Evolutionary conservation across 352 stramenopile species (phyloP).

Genomic region (Phytophthora syringae): DNA sequence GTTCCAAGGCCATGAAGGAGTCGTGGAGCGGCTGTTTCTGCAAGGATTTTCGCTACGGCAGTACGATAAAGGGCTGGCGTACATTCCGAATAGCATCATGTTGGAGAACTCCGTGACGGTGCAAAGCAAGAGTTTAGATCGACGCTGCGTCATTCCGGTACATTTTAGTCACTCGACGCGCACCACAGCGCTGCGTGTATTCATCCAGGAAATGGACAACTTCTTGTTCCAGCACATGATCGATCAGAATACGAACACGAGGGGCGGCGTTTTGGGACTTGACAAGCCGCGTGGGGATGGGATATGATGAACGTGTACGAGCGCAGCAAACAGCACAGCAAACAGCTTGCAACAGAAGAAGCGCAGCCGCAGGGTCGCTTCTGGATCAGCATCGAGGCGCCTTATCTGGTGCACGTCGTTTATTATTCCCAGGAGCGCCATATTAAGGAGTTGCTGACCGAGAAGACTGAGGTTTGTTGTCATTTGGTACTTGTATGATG

Average conservation of each 20-base stretch:
- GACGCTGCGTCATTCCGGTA: slow-evolving; percentile 55
- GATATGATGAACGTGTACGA: slow-evolving; percentile 54
- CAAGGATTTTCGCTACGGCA: slow-evolving; percentile 83
- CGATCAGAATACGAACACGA: slow-evolving; percentile 31
- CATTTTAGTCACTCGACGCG: slow-evolving; percentile 68
- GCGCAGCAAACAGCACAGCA: slow-evolving; percentile 44
- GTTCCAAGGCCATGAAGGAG: slow-evolving; percentile 81
- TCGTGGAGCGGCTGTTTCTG: slow-evolving; percentile 83
- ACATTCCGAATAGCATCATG: slow-evolving; percentile 83
- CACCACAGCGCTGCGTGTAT: slow-evolving; percentile 51
- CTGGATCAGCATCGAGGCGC: slow-evolving; percentile 75
- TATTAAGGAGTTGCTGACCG: slow-evolving; percentile 60
- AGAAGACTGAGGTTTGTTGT: slow-evolving; percentile 72
- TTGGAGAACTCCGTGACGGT: slow-evolving; percentile 79
- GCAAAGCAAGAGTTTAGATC: slow-evolving; percentile 68
- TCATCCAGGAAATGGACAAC: slow-evolving; percentile 80
- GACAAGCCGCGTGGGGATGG: slow-evolving; percentile 54
- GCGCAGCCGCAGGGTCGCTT: slow-evolving; percentile 46
- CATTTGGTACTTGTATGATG: neutral
- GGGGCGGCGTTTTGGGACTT: slow-evolving; percentile 56
- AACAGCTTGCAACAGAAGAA: slow-evolving; percentile 41
- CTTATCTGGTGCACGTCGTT: slow-evolving; percentile 75
- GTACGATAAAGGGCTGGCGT: slow-evolving; percentile 83
- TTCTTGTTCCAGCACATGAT: slow-evolving; percentile 51
- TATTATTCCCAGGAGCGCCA: slow-evolving; percentile 80